Percentiles rank a stretch among this genome's conserved stretches.
Conservation (phyloP, 2,329 filamentous ascomycete genomes). For the Beauveria caledonica region DNA sequence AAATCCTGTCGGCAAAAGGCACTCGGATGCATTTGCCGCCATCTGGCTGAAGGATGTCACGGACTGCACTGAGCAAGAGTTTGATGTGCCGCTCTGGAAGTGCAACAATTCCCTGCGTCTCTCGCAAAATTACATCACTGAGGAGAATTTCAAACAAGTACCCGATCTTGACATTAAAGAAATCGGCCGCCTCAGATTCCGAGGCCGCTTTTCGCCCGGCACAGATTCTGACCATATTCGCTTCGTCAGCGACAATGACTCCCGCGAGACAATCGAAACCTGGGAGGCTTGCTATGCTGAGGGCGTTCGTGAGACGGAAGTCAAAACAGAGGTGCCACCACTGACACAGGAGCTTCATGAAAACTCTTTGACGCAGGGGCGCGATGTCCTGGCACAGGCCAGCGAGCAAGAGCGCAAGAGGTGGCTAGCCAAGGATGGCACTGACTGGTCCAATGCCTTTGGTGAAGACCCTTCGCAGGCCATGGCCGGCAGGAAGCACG, state of each 20-base stretch:
- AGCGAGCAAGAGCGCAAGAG: slow-evolving; percentile 63
- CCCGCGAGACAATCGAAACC: slow-evolving; percentile 85
- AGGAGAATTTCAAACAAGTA: slow-evolving; percentile 60
- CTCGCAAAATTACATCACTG: slow-evolving; percentile 86
- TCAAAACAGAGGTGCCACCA: slow-evolving; percentile 65
- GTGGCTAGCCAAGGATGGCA: slow-evolving; percentile 73
- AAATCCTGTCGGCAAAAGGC: slow-evolving; percentile 58
- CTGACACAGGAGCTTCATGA: slow-evolving; percentile 71
- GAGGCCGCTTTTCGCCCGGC: slow-evolving; percentile 76
- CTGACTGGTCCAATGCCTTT: slow-evolving; percentile 83
- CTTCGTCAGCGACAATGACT: slow-evolving; percentile 81
- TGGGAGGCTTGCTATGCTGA: slow-evolving; percentile 91
- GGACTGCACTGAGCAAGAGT: slow-evolving; percentile 67
- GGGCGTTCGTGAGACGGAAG: slow-evolving; percentile 66
- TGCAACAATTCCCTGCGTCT: slow-evolving; percentile 68
- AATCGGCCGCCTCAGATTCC: slow-evolving; percentile 74
- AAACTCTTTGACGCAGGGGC: slow-evolving; percentile 66
- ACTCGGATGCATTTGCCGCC: slow-evolving; percentile 65
- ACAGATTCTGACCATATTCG: slow-evolving; percentile 78
- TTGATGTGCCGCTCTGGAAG: slow-evolving; percentile 87
- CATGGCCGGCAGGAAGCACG: slow-evolving; percentile 26
- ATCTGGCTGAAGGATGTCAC: slow-evolving; percentile 81
- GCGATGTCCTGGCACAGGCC: slow-evolving; percentile 70
- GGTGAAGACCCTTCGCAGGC: slow-evolving; percentile 60
- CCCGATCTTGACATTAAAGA: slow-evolving; percentile 72